Evolutionary conservation across 2,329 filamentous ascomycete genomes (phyloP), one percentile per base, ranked within the genome.

Genomic region (Aschersonia sp.): DNA sequence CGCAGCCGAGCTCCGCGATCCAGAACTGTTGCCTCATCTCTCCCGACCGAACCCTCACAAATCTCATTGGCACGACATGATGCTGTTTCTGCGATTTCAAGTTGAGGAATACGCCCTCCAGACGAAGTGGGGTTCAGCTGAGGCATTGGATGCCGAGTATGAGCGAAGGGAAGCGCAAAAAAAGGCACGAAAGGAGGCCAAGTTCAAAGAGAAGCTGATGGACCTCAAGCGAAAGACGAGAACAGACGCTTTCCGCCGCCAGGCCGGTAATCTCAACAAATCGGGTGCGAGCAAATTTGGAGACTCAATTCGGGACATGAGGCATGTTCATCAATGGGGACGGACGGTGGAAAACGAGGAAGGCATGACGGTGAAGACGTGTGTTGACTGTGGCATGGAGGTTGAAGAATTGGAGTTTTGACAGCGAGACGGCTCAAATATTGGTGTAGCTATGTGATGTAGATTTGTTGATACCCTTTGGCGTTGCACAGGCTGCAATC

Each of bases 21-120:
- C 80, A 49, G 84, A 89, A 12, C 71, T 98, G 1, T 72, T 98
- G 0, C 90, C 90, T 0, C 89, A 94, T 62, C 73, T 98, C 7
- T 84, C 85, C 47, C 82, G 83, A 35, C 90, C 92, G 1, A 98
- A 98, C 57, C 92, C 92, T 1, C 92, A 96, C 67, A 96, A 96
- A 63, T 81, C 85, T 0, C 88, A 89, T 50, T 98, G 88, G 87
- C 88, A 96, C 63, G 87, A 94, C 69, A 98, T 98, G 92, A 95
- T 95, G 83, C 76, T 98, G 2, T 98, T 92, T 61, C 72, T 98
- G 29, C 83, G 92, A 1, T 94, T 80, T 51, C 92, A 98, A 60
- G 86, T 98, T 2, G 92, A 98, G 60, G 87, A 88, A 49, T 96
- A 96, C 60, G 92, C 90, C 0, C 83, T 97, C 57, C 79, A 75